phyloP scores from a whole-genome alignment of 257 asterid genomes.

The Przewalskia tangutica region DNA sequence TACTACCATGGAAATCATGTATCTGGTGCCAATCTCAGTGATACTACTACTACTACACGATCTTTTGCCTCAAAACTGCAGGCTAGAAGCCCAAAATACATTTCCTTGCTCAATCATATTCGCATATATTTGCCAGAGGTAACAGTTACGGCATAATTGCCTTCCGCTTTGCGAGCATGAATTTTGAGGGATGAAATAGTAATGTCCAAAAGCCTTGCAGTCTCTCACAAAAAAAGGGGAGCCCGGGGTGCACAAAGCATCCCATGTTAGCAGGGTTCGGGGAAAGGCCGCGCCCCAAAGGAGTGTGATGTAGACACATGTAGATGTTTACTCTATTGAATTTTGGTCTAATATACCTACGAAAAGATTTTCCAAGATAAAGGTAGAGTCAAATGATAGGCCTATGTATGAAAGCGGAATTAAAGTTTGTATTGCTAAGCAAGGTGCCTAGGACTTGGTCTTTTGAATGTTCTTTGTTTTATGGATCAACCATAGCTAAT shows the following conservation, averaged over 20 bases:
- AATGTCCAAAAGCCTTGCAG: not conserved
- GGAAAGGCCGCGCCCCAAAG: no score
- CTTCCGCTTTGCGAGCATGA: not conserved
- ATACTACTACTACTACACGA: constrained; percentile 66
- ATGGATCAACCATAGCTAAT: not conserved
- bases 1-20: constrained; percentile 94
- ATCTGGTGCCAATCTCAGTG: constrained; percentile 65
- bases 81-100: constrained; percentile 88
- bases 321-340: not conserved
- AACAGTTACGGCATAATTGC: constrained; percentile 1
- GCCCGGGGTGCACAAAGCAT: no score
- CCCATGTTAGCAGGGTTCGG: no score
- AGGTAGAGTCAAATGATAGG: not conserved
- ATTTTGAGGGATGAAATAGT: not conserved
- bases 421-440: not conserved
- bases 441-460: not conserved
- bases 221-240: not conserved
- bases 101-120: constrained; percentile 89
- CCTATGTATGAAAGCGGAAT: not conserved
- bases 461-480: not conserved
- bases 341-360: not conserved
- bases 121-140: constrained; percentile 99
- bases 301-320: no score
- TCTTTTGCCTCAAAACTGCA: constrained; percentile 82
- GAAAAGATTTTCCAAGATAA: not conserved